Evolutionary conservation across 139 green algal genomes (phyloP).

Genomic region (Dunaliella primolecta): DNA sequence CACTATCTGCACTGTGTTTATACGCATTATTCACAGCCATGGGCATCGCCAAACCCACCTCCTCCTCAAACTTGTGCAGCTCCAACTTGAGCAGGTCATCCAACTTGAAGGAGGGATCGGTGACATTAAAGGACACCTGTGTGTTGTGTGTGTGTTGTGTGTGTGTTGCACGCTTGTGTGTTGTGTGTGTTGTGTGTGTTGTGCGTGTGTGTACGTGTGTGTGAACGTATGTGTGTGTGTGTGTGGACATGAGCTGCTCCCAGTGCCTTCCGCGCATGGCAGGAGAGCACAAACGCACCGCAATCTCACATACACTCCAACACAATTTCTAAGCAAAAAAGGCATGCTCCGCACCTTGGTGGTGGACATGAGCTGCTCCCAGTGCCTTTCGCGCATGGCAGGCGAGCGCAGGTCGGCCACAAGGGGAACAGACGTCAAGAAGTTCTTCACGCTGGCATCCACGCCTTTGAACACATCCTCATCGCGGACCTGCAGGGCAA

Average conservation of each 20-base stretch:
- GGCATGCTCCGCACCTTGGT: conserved; percentile 59
- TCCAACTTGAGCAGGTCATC: conserved; percentile 79
- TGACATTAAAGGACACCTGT: conserved; percentile 48
- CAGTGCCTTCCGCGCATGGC: conserved; percentile 78
- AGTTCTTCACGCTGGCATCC: conserved; percentile 75
- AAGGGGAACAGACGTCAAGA: conserved; percentile 74
- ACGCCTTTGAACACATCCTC: conserved; percentile 71
- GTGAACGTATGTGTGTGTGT: not conserved
- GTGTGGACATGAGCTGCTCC: conserved; percentile 68
- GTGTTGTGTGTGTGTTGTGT: not conserved
- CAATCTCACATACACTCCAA: conserved; percentile 2
- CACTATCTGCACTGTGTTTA: too few relatives aligned
- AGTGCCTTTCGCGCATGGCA: conserved; percentile 76
- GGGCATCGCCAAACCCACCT: too few relatives aligned
- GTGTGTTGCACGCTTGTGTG: not conserved
- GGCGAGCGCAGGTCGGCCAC: conserved; percentile 72
- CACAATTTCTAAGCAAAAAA: too few relatives aligned
- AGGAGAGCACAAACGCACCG: conserved; percentile 68
- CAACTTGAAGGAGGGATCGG: conserved; percentile 70
- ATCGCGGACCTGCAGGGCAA: conserved; percentile 50
- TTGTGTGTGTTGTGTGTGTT: not conserved
- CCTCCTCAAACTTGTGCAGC: conserved; percentile 90
- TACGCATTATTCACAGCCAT: too few relatives aligned
- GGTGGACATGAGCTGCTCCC: conserved; percentile 75
- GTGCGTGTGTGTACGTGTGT: not conserved